phyloP scores from a whole-genome alignment of 2,329 filamentous ascomycete genomes.

The Fusarium sp. region DNA sequence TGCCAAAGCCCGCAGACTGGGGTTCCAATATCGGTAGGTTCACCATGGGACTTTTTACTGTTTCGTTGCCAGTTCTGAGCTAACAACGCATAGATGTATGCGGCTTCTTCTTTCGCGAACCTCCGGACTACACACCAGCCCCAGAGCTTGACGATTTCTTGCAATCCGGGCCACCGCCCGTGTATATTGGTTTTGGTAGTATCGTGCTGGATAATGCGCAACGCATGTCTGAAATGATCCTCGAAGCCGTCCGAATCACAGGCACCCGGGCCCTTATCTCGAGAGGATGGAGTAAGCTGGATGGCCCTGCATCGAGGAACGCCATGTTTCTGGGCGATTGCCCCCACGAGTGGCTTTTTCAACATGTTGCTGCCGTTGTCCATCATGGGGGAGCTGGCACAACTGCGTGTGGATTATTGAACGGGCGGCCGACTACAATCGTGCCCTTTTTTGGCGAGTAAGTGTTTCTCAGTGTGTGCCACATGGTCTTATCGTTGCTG shows the following conservation, averaged over 20 bases:
- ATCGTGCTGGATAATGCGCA: constrained; percentile 79
- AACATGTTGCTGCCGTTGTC: constrained; percentile 69
- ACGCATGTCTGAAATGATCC: constrained; percentile 73
- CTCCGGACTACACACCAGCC: constrained; percentile 65
- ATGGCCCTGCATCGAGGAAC: constrained; percentile 67
- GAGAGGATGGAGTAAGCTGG: constrained; percentile 79
- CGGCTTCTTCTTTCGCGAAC: constrained; percentile 74
- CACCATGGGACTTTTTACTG: background rate
- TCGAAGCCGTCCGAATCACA: constrained; percentile 71
- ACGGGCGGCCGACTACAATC: constrained; percentile 75
- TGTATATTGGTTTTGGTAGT: constrained; percentile 80
- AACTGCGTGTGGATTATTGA: constrained; percentile 76
- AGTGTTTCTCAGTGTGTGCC: background rate
- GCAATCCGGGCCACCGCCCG: constrained; percentile 65
- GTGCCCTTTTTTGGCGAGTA: constrained; percentile 74
- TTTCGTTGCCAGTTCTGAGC: background rate
- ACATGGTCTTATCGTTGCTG: background rate
- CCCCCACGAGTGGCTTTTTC: constrained; percentile 81
- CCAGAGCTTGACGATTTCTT: constrained; percentile 68
- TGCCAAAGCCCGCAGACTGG: constrained; percentile 76
- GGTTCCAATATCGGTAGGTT: constrained; percentile 60
- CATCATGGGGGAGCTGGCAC: constrained; percentile 82
- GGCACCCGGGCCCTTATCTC: constrained; percentile 77
- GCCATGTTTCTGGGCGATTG: constrained; percentile 78
- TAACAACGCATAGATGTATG: constrained; percentile 54